Percentiles rank a stretch among this genome's conserved stretches.
Evolutionary conservation across 129 eudicot species (phyloP).

Genomic region (Artemisia argyi): DNA sequence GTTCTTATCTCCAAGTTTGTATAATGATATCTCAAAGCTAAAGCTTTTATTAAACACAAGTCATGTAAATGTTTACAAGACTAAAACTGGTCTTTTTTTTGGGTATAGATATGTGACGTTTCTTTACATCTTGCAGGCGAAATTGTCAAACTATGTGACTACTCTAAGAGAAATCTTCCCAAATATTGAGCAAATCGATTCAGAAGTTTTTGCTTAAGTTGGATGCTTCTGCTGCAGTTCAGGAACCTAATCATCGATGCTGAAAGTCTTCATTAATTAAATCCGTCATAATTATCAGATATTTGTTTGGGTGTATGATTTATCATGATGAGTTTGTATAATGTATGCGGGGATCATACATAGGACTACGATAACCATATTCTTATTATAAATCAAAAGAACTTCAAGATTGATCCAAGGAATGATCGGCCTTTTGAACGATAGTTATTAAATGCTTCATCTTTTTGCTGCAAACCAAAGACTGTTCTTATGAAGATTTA

Average conservation of each 20-base stretch:
- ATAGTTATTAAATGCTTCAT: no score
- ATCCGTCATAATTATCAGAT: not conserved
- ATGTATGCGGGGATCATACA: no score
- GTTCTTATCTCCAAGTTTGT: no score
- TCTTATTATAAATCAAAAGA: no score
- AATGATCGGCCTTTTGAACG: no score
- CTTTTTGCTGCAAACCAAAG: no score
- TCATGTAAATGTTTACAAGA: not conserved
- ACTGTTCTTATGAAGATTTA: no score
- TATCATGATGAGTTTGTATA: no score
- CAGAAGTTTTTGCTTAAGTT: slow-evolving; percentile 58
- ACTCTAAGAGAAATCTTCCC: slow-evolving; percentile 67
- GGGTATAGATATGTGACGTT: not conserved
- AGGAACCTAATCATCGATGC: slow-evolving; percentile 7
- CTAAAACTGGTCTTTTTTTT: not conserved
- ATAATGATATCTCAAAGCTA: no score
- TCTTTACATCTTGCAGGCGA: slow-evolving; percentile 52
- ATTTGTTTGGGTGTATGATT: no score
- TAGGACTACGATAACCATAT: no score
- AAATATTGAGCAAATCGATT: slow-evolving; percentile 81
- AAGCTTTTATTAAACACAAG: not conserved
- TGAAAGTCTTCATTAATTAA: not conserved
- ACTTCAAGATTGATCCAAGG: no score
- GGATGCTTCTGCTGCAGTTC: slow-evolving; percentile 1
- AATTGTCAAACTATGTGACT: slow-evolving; percentile 46